Conservation (phyloP, 129 eudicot genomes). For the Artemisia tridentata region DNA sequence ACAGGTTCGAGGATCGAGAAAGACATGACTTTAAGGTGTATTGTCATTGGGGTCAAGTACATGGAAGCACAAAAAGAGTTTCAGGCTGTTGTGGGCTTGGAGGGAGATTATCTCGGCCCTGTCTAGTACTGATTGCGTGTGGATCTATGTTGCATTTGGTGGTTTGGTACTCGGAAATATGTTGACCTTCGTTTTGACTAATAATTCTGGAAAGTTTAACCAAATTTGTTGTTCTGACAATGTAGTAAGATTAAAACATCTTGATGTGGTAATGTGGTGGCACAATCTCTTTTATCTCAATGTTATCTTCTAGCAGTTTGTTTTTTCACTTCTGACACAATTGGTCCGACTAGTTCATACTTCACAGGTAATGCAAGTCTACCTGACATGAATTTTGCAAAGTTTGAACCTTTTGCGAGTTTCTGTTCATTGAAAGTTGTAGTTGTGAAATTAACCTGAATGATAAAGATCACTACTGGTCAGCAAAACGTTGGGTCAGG, state of each 20-base stretch:
- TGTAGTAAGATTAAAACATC: not conserved
- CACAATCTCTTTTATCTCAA: not conserved
- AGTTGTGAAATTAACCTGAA: no score
- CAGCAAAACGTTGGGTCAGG: no score
- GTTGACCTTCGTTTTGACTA: not conserved
- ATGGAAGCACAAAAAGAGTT: slow-evolving; percentile 65
- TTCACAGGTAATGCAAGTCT: not conserved
- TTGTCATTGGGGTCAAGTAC: slow-evolving; percentile 54
- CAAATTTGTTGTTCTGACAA: no score
- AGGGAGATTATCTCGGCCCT: slow-evolving; percentile 70
- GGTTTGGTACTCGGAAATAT: not conserved
- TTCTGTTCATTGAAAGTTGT: not conserved
- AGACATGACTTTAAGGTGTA: slow-evolving; percentile 45
- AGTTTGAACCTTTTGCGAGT: not conserved
- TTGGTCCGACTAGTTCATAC: not conserved
- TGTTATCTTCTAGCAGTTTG: not conserved
- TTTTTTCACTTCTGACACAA: not conserved
- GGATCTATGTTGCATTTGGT: not conserved
- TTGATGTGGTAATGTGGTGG: not conserved
- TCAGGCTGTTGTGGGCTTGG: slow-evolving; percentile 60
- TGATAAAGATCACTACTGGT: no score
- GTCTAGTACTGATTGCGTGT: slow-evolving; percentile 24
- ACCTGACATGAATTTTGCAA: not conserved
- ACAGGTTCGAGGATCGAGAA: slow-evolving; percentile 57
- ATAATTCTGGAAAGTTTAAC: not conserved